Evolutionary conservation across 768 basidiomycete species (phyloP).

Genomic region (Glaciozyma martinii): DNA sequence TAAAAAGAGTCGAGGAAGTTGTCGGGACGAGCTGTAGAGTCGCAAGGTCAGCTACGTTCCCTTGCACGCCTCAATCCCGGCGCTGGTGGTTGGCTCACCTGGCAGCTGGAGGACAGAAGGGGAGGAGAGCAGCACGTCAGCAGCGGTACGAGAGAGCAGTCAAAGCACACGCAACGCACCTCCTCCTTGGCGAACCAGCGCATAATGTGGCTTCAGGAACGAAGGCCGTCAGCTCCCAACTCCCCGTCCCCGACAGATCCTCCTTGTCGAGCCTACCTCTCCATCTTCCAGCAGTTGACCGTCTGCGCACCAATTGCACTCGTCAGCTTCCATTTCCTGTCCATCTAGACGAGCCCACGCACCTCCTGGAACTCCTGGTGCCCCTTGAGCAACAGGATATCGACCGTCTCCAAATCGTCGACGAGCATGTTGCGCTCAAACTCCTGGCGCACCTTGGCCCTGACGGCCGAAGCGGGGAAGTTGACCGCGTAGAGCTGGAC

Average conservation of each 20-base stretch:
- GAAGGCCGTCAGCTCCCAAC: not conserved
- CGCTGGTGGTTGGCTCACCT: not conserved
- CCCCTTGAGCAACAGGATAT: conserved; percentile 74
- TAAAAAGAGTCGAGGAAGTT: conserved; percentile 32
- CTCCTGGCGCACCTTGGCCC: conserved; percentile 70
- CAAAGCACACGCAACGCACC: conserved; percentile 6
- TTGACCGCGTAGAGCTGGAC: conserved; percentile 65
- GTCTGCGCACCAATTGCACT: not conserved
- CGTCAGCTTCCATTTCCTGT: not conserved
- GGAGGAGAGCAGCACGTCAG: not conserved
- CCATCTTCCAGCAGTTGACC: conserved; percentile 35
- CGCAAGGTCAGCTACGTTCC: not conserved
- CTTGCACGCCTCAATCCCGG: too few relatives aligned
- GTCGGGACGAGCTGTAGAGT: conserved; percentile 21
- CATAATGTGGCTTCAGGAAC: conserved; percentile 13
- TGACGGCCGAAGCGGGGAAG: conserved; percentile 64
- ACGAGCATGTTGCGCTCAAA: conserved; percentile 81
- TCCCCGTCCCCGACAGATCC: not conserved
- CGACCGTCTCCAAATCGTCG: conserved; percentile 69
- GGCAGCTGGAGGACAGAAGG: not conserved
- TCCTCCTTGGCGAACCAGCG: conserved; percentile 29
- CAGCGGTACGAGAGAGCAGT: too few relatives aligned
- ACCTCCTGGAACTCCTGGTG: conserved; percentile 87
- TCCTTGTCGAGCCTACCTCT: conserved; percentile 7
- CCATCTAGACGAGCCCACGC: not conserved